phyloP scores from a whole-genome alignment of 371 early-diverging fungal species.

The Basidiobolus meristosporus region DNA sequence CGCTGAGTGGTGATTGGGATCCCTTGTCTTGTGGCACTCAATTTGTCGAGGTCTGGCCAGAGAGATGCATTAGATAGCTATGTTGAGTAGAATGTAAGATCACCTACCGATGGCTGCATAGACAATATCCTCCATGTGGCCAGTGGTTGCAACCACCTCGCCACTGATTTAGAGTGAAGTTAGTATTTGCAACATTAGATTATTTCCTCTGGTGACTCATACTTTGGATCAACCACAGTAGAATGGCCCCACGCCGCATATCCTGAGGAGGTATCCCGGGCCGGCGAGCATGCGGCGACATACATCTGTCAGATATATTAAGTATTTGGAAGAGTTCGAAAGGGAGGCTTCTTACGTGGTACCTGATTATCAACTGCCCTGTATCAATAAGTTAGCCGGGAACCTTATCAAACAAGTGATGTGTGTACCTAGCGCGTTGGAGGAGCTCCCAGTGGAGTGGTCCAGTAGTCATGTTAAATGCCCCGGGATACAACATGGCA shows the following conservation, averaged over 20 bases:
- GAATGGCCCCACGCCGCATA: conserved; percentile 95
- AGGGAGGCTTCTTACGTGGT: no score
- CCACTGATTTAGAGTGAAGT: conserved; percentile 14
- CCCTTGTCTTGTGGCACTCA: conserved; percentile 32
- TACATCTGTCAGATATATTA: conserved; percentile 45
- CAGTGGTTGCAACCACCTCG: conserved; percentile 39
- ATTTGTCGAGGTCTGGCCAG: conserved; percentile 23
- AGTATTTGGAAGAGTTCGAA: not conserved
- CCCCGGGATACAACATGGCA: conserved; percentile 92
- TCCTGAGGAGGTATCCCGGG: conserved; percentile 46
- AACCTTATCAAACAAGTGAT: not conserved
- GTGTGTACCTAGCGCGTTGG: conserved; percentile 56
- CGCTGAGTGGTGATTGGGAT: conserved; percentile 68
- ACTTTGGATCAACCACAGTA: conserved; percentile 68
- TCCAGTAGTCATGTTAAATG: conserved; percentile 89
- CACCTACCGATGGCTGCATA: conserved; percentile 56
- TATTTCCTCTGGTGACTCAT: conserved; percentile 4
- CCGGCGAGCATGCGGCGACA: conserved; percentile 87
- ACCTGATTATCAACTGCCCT: conserved; percentile 47
- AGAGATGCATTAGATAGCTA: not conserved
- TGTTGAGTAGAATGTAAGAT: conserved; percentile 1
- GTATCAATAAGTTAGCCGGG: not conserved
- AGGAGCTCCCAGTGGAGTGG: conserved; percentile 89
- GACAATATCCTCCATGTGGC: conserved; percentile 61
- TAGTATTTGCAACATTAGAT: not conserved